Conservation (phyloP, 2,329 filamentous ascomycete genomes). For the Pseudogymnoascus sp. region DNA sequence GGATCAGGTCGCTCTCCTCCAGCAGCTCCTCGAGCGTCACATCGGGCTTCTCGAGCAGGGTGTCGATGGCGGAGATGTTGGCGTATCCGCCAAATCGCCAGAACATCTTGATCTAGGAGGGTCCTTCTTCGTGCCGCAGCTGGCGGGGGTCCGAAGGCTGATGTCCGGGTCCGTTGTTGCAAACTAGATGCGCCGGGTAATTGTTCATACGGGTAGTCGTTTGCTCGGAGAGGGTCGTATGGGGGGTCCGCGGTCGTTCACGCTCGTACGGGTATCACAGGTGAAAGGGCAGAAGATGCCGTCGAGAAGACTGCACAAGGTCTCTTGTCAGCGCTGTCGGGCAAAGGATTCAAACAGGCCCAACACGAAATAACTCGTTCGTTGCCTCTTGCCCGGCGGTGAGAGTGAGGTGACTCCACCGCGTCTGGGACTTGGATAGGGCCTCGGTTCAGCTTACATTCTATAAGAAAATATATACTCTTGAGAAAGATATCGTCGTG, state of each 20-base stretch:
- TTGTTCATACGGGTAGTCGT: conserved; percentile 27
- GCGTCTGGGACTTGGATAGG: neutral
- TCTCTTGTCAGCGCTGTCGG: neutral
- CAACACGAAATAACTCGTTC: neutral
- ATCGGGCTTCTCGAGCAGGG: conserved; percentile 89
- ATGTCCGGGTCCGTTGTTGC: conserved; percentile 17
- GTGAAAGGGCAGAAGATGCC: neutral
- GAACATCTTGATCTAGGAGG: conserved; percentile 69
- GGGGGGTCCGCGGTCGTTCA: neutral
- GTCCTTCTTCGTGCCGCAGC: conserved; percentile 25
- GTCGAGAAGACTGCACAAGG: neutral
- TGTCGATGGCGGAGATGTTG: conserved; percentile 94
- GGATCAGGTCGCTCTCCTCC: conserved; percentile 91
- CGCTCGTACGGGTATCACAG: conserved; percentile 9
- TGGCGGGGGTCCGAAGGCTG: conserved; percentile 19
- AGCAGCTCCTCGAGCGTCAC: conserved; percentile 93
- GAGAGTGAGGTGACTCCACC: neutral
- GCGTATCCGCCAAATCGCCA: conserved; percentile 99
- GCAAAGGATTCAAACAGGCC: neutral
- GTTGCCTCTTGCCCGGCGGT: neutral
- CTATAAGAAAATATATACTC: conserved; percentile 9
- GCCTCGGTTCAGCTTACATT: conserved; percentile 5
- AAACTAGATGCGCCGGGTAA: conserved; percentile 18
- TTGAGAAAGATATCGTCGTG: conserved; percentile 9
- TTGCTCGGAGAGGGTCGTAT: conserved; percentile 6